Conservation (phyloP, 139 green algal species). For the Tetradesmus lagerheimii region DNA sequence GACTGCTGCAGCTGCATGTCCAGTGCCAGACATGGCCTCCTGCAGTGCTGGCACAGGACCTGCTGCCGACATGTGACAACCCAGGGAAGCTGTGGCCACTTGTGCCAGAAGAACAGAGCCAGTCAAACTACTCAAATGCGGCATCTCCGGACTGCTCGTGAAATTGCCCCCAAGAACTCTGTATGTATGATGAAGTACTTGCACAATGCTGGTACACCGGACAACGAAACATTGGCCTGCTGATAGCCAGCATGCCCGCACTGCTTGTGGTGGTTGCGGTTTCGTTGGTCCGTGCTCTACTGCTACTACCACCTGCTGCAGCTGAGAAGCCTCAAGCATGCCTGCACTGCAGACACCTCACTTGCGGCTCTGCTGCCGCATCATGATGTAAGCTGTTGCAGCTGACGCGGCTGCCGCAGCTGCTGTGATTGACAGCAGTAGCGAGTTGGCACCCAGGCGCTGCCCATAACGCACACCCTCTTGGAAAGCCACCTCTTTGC, state of each 20-base stretch:
- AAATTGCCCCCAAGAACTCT: too few relatives aligned
- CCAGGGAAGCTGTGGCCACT: too few relatives aligned
- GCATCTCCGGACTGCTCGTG: too few relatives aligned
- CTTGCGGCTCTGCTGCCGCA: not conserved
- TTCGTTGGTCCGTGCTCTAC: not conserved
- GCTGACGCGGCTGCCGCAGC: constrained; percentile 29
- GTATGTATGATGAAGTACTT: too few relatives aligned
- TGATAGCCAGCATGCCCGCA: not conserved
- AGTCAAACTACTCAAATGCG: too few relatives aligned
- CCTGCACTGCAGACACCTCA: not conserved
- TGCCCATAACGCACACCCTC: constrained; percentile 38
- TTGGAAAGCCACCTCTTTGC: constrained; percentile 30
- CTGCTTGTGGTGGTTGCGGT: not conserved
- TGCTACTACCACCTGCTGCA: not conserved
- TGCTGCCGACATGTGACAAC: too few relatives aligned
- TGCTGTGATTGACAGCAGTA: constrained; percentile 10
- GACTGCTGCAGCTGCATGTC: too few relatives aligned
- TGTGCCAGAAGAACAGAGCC: too few relatives aligned
- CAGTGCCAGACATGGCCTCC: too few relatives aligned
- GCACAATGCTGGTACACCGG: too few relatives aligned
- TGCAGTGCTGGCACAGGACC: too few relatives aligned
- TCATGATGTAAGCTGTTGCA: not conserved
- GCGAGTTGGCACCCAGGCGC: not conserved
- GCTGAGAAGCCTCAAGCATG: not conserved
- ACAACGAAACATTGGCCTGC: not conserved